Base-by-base conservation (phyloP, 768 basidiomycete genomes). In the Suillus fuscotomentosus region DNA sequence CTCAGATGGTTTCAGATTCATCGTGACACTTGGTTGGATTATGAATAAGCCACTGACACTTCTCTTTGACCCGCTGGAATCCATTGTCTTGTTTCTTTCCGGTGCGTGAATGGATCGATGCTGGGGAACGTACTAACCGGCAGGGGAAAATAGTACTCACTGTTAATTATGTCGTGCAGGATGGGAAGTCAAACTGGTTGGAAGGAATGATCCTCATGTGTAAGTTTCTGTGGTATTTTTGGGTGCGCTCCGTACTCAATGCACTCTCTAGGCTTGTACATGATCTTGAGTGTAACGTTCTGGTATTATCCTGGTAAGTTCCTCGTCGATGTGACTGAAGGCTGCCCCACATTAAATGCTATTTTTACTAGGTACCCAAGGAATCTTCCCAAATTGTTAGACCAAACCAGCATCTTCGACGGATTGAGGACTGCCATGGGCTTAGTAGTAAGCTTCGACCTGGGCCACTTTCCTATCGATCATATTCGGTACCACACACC, bases 121-220 rank as follows among this genome's bases (percentile, higher is more conserved):
- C 31, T 3, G 17, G 17, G 31, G 11, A 59, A 31, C 5, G 3
- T 27, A 11, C 57, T 42, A 7, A 59, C 20, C 3, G 5, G 34
- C n/a, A 54, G 34, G 31, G 10, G 10, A 42, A 59, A 20, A 42
- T 63, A 89, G 89, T 93, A 9, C 79, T 93, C 67, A 91, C 92
- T 5, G 92, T 97, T 76, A 92, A 91, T 71, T 93, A 92, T 70
- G 88, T 90, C 24, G 85, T 96, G 5, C 84, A 87, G 56, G 96
- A 97, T 69, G 94, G 94, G 14, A 91, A 87, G 72, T 92, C 89
- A 38, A 97, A 96, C 74, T 97, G 95, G 88, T 81, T 97, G 22
- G 94, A 97, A 75, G 94, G 93, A 24, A 76, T 88, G 69, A 88
- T 93, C 61, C 81, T 94, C 22, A 85, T 92, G 63, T 86, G 88